Base-by-base conservation (phyloP, 345 rosid species). In the Boechera stricta region DNA sequence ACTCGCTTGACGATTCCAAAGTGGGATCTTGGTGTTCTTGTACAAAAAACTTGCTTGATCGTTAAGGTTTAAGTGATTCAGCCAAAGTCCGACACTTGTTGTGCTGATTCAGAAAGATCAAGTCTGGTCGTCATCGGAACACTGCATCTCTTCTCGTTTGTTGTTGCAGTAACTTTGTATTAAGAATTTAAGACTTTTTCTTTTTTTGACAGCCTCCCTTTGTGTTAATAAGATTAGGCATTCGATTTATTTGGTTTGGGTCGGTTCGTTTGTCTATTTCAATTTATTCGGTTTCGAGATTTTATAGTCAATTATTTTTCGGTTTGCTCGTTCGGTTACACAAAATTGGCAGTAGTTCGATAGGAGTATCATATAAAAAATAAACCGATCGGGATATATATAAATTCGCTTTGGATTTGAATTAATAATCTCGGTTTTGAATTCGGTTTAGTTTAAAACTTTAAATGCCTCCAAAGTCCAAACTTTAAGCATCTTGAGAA, bases 71-170 rank as follows among this genome's bases (percentile, higher is more conserved):
- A 49, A 7, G 59, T 54, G 35, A 54, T 54, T 54, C 35, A 54
- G 35, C 16, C 59, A 54, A 54, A 54, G n/a, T 28, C 4, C 59
- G 9, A 54, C 8, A 28, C 35, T 13, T 54, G 16, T 12, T 54
- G 7, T 2, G 2, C 16, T 28, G 6, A 18, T 51, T 15, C 52
- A 39, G 39, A 69, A 69, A 10, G 0, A 26, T 28, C 42, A 69
- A 42, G 28, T 69, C 41, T 41, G 64, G 5, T 69, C 64, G 21
- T 59, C 58, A 16, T 24, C 49, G 59, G 67, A 10, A 60, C 59
- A 33, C 1, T 33, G 48, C 24, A 4, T 57, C 44, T 56, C 66
- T 58, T 45, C 64, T 59, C 24, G 35, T 35, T 35, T 24, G 15
- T 38, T 13, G 9, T 24, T 21, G 12, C 47, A 11, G 5, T 8